Conservation (phyloP, 805 yeast species). For the Myxozyma mucilagina region DNA sequence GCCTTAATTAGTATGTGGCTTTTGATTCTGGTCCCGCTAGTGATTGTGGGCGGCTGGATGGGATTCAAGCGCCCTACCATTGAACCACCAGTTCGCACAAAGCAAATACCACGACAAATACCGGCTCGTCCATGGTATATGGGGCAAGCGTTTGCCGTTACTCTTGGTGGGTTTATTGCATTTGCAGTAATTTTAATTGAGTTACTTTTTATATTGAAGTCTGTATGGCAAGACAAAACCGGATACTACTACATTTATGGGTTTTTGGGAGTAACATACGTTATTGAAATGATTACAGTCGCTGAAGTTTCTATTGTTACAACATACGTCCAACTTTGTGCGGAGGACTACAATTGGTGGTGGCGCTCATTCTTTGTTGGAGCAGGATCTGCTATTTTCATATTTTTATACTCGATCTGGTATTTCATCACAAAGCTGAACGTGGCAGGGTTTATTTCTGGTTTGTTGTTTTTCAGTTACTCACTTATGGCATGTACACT, state of each 20-base stretch:
- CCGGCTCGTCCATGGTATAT: constrained; percentile 32
- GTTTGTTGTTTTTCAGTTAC: constrained; percentile 68
- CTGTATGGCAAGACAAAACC: constrained; percentile 78
- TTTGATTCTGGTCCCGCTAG: constrained; percentile 70
- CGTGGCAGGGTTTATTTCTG: constrained; percentile 66
- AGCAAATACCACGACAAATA: constrained; percentile 41
- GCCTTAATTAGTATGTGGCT: constrained; percentile 60
- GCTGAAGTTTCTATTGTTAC: constrained; percentile 72
- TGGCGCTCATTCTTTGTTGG: constrained; percentile 79
- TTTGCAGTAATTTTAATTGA: constrained; percentile 82
- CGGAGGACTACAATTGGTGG: constrained; percentile 69
- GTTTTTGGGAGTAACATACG: constrained; percentile 62
- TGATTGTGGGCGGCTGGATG: constrained; percentile 61
- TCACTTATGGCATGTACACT: constrained; percentile 62
- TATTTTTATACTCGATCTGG: constrained; percentile 65
- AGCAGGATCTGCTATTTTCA: constrained; percentile 68
- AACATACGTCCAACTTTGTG: constrained; percentile 59
- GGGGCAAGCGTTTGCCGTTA: constrained; percentile 31
- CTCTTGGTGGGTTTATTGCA: constrained; percentile 70
- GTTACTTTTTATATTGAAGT: constrained; percentile 66
- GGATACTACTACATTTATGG: constrained; percentile 81
- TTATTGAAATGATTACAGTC: constrained; percentile 61
- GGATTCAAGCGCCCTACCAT: constrained; percentile 40
- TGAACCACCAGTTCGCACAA: constrained; percentile 33
- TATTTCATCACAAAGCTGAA: constrained; percentile 60